Evolutionary conservation across 208 protist genomes (phyloP).

Genomic region (Porcisia hertigi): DNA sequence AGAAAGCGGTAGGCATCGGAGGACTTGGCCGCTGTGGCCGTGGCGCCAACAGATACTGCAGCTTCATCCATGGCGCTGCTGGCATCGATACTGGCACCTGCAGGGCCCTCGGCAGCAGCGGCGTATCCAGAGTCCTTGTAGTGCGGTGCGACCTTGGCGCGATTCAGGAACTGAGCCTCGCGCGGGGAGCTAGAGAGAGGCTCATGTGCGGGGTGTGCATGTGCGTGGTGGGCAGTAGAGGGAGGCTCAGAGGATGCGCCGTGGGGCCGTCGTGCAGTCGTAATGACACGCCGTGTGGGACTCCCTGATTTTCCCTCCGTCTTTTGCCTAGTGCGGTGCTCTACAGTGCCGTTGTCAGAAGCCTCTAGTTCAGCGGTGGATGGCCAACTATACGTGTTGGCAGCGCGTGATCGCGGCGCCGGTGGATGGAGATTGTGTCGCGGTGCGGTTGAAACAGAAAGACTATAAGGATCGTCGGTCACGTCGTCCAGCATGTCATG

Average conservation of each 20-base stretch:
- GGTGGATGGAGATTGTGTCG: background rate
- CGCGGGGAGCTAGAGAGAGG: constrained; percentile 4
- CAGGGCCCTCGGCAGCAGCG: background rate
- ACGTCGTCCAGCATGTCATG: constrained; percentile 23
- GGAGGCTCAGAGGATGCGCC: background rate
- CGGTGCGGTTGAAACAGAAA: background rate
- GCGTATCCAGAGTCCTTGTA: background rate
- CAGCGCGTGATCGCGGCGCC: constrained; percentile 7
- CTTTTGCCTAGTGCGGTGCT: background rate
- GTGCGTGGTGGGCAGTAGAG: background rate
- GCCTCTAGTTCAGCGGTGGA: background rate
- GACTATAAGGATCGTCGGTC: constrained; percentile 2
- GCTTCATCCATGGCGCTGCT: background rate
- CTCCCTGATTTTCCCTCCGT: background rate
- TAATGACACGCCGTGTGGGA: constrained; percentile 23
- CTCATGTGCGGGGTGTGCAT: background rate
- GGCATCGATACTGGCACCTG: background rate
- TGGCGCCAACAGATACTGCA: background rate
- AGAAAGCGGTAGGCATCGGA: constrained; percentile 77
- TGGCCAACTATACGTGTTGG: background rate
- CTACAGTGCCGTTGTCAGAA: background rate
- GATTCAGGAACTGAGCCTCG: background rate
- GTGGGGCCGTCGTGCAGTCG: constrained; percentile 17
- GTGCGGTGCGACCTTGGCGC: background rate
- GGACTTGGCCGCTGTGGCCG: constrained; percentile 25